Evolutionary conservation across 345 rosid species (phyloP).

Genomic region (Pistacia atlantica): DNA sequence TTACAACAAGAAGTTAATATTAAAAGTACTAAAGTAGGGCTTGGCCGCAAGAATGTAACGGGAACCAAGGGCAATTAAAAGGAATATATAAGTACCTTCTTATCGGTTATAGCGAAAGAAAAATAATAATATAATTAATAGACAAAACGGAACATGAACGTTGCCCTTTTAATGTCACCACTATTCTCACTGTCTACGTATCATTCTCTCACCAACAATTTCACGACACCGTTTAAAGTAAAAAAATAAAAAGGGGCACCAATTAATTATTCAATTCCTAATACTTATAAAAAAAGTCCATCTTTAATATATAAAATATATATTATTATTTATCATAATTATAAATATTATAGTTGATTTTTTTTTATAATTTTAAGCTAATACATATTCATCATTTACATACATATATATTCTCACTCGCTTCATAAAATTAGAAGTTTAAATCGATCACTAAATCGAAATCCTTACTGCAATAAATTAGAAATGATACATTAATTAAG

Average conservation of each 20-base stretch:
- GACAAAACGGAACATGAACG: slow-evolving; percentile 25
- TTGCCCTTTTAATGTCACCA: background rate
- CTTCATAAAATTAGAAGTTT: no score
- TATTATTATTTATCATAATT: no score
- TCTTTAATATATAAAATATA: no score
- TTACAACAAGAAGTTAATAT: background rate
- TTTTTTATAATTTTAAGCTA: no score
- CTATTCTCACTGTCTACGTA: slow-evolving; percentile 18
- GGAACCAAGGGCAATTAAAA: slow-evolving; percentile 21
- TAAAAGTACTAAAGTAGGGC: background rate
- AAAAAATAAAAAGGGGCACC: background rate
- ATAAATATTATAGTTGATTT: no score
- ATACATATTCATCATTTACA: no score
- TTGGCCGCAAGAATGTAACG: slow-evolving; percentile 13
- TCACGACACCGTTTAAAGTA: background rate
- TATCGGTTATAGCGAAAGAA: slow-evolving; percentile 37
- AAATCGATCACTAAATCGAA: no score
- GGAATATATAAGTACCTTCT: slow-evolving; percentile 18
- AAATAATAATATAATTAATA: background rate
- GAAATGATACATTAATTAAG: no score
- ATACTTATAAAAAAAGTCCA: no score
- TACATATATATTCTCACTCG: no score
- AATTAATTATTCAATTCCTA: no score
- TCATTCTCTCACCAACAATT: slow-evolving; percentile 8
- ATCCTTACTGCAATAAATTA: no score